phyloP scores from a whole-genome alignment of 179 eudicot species.

The Carnegiea gigantea region DNA sequence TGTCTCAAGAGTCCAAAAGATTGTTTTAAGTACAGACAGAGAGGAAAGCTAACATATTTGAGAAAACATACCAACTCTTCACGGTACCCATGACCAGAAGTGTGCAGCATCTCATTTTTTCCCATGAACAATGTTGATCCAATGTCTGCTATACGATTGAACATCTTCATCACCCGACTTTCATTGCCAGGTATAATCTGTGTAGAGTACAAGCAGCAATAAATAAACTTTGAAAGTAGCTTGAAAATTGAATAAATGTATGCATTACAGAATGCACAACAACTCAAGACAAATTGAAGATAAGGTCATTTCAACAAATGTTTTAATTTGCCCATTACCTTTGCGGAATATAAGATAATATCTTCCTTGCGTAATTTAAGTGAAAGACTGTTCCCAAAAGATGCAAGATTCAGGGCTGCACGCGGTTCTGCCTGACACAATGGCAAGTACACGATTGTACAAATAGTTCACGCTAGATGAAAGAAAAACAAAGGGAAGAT shows the following conservation, averaged over 20 bases:
- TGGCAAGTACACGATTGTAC: slow-evolving; percentile 1
- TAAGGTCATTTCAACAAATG: background rate
- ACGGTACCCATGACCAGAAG: slow-evolving; percentile 93
- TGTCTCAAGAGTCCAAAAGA: background rate
- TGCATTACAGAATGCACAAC: background rate
- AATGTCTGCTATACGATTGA: slow-evolving; percentile 90
- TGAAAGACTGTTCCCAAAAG: slow-evolving; percentile 89
- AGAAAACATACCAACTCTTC: slow-evolving; percentile 68
- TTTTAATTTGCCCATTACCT: slow-evolving; percentile 50
- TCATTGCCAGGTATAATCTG: slow-evolving; percentile 99
- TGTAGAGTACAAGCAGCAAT: slow-evolving; percentile 9
- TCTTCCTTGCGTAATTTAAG: slow-evolving; percentile 92
- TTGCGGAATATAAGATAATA: slow-evolving; percentile 83
- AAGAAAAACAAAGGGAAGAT: slow-evolving; percentile 9
- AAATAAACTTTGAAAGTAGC: slow-evolving; percentile 2
- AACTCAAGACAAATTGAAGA: background rate
- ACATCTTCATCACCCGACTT: slow-evolving; percentile 87
- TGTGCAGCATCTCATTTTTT: slow-evolving; percentile 75
- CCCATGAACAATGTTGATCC: slow-evolving; percentile 95
- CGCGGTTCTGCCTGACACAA: slow-evolving; percentile 98
- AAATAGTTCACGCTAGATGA: slow-evolving; percentile 29
- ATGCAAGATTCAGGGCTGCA: slow-evolving; percentile 97
- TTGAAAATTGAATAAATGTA: background rate
- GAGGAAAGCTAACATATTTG: background rate
- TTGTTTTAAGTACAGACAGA: background rate